Evolutionary conservation across 371 early-diverging fungal species (phyloP), one percentile per base, ranked within the genome.

Genomic region (Mortierella sp.): DNA sequence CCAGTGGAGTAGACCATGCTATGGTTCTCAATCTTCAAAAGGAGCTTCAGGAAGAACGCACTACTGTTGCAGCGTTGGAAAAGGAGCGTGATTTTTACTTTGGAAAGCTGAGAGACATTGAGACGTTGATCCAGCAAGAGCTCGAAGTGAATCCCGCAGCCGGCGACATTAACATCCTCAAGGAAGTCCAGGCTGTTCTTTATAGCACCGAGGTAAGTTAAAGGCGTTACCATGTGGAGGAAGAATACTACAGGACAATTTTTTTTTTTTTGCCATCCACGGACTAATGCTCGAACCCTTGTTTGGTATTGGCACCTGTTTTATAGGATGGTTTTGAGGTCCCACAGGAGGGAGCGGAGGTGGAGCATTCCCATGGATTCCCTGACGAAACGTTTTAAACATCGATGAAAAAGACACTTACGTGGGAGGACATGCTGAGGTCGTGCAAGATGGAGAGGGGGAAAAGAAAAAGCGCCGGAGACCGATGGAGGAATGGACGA

Each of bases 71-170:
- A 62, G 95, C 94, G 52, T 87, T 96, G 51, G 97, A 97, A 82
- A 95, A 94, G 85, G 97, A 98, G 82, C 89, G 98, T 43, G 97
- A 98, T 71, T 98, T 97, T 75, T 98, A 98, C 80, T 98, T 95
- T 74, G 81, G 86, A 47, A 97, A 97, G 82, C 84, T 98, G 68
- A 84, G 98, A 51, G 96, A 96, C 61, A 94, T 98, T 74, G 98
- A 98, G 75, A 89, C 97, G 43, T 83, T 92, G 57, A 90, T 96
- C 9, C 98, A 97, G 84, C 87, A 91, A 50, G 86, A 87, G 29
- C 50, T 92, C 37, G 89, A 91, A 48, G 67, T 67, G n/a, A 83
- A 79, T 21, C 70, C 77, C 1, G 86, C 86, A 9, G 80, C 81
- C 4, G 81, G 82, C 46, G 81, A 85, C 0, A 75, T 72, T 16